Base-by-base conservation (phyloP, 129 eudicot species). In the Pittosporum tobira region DNA sequence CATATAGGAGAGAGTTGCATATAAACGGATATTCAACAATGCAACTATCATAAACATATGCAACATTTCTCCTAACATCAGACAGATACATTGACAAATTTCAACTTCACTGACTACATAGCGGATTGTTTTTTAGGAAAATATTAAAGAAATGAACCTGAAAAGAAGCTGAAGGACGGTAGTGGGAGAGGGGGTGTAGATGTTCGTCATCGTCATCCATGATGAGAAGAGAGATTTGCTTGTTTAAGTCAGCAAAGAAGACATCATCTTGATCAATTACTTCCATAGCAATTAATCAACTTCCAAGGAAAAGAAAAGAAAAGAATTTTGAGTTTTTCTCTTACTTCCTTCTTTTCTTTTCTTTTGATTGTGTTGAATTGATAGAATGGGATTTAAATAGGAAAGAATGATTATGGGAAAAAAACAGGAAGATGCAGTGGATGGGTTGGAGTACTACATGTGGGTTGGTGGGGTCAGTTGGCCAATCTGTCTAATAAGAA, bases 211-310 rank as follows among this genome's bases (percentile, higher is more conserved):
- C 84, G 43, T 90, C 98, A 68, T 90, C 98, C 96, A 84, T 84
- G 51, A 90, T 83, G 10, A 90, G 73, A 61, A 83, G 98, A 31
- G 61, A 56, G 25, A 56, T 56, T 31, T 56, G 61, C 46, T 56
- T 56, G 61, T 12, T 56, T 1, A 56, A 8, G 11, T 56, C 61
- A n/a, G 45, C 61, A 56, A 16, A 90, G 69, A 63, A 78, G 94
- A 83, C 65, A 74, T 90, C 98, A 74, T 90, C 95, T 71, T 56
- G 44, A 11, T 90, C 98, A 23, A 83, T 77, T 54, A 90, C 63
- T 61, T 89, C 97, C 70, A 89, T 69, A 46, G 64, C 69, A 24
- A n/a, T n/a, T n/a, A n/a, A n/a, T n/a, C n/a, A n/a, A 55, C 75
- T 57, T 28, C 71, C 68, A 16, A 20, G 3, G 14, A 40, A 46